Evolutionary conservation across 148 eudicot genomes (phyloP).

Genomic region (Rhododendron griersonianum): DNA sequence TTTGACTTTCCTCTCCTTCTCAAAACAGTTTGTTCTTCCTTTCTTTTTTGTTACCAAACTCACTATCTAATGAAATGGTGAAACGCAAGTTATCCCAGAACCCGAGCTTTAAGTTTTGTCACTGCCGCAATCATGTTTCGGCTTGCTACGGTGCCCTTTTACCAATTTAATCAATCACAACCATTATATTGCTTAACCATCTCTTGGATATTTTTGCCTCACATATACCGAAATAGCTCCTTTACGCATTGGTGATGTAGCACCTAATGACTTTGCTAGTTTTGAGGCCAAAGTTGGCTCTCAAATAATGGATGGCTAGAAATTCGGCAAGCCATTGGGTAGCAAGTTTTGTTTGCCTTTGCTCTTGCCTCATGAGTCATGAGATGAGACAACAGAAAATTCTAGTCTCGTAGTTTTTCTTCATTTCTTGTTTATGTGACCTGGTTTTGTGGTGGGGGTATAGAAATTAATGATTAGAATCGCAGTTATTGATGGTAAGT

Average conservation of each 20-base stretch:
- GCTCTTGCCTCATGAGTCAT: not conserved
- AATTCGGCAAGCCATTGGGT: not conserved
- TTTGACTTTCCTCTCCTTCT: not conserved
- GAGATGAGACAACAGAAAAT: not conserved
- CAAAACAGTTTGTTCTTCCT: not conserved
- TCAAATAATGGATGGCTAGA: not conserved
- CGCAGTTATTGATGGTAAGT: not conserved
- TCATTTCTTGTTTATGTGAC: not conserved
- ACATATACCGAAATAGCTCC: not conserved
- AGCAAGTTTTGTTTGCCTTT: not conserved
- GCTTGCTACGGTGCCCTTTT: not conserved
- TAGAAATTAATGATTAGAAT: not conserved
- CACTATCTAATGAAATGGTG: not conserved
- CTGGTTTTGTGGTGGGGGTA: not conserved
- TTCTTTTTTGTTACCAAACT: not conserved
- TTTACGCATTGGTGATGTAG: not conserved
- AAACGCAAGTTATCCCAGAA: not conserved
- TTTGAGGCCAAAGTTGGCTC: not conserved
- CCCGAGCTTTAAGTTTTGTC: not conserved
- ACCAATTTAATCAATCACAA: not conserved
- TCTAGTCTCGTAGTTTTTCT: not conserved
- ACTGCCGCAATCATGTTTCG: not conserved
- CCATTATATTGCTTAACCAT: not conserved
- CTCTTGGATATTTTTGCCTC: not conserved
- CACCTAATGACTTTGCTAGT: not conserved